Base-by-base conservation (phyloP, 2,329 filamentous ascomycete species). In the Monilinia fructicola region DNA sequence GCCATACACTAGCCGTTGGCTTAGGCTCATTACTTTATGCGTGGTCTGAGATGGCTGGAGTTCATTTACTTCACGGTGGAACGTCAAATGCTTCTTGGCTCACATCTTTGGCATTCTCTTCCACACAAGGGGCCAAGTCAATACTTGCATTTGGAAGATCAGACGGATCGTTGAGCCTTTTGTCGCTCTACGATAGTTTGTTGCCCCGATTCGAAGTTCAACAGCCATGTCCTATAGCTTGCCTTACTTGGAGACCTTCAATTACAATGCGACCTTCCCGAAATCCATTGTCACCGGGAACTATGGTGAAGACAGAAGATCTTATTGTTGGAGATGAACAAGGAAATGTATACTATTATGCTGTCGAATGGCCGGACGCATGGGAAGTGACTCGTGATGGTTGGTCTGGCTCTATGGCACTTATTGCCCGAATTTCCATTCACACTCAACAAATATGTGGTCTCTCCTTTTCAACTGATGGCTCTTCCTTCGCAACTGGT, bases 401-500 rank as follows among this genome's bases (percentile, higher is more conserved):
- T 61, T 96, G 92, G 91, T 84, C 87, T 40, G 93, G 93, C 18
- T 84, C 87, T 44, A 88, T 96, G 81, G 91, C 85, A 1, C 81
- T 97, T 31, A 80, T 97, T 62, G 89, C 90, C 28, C 88, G 88
- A 70, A 89, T 98, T 72, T 84, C 84, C 42, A 86, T 92, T 10
- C 94, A 98, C 76, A 86, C 83, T 1, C 93, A 97, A 78, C 93
- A 98, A 75, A 89, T 99, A 65, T 99, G 95, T 74, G 94, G 94
- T 1, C 81, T 99, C n/a, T 85, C 91, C 3, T 98, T 93, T 92
- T 93, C 92, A 4, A 81, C 82, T 3, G 87, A 91, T 73, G 92
- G 92, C 4, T 82, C 83, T 3, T 83, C 88, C 46, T 93, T 99
- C 76, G 92, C 92, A 18, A 93, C 91, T 5, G 93, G 95, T 9